phyloP scores from a whole-genome alignment of 164 flowering plant species.

The Stephania japonica region DNA sequence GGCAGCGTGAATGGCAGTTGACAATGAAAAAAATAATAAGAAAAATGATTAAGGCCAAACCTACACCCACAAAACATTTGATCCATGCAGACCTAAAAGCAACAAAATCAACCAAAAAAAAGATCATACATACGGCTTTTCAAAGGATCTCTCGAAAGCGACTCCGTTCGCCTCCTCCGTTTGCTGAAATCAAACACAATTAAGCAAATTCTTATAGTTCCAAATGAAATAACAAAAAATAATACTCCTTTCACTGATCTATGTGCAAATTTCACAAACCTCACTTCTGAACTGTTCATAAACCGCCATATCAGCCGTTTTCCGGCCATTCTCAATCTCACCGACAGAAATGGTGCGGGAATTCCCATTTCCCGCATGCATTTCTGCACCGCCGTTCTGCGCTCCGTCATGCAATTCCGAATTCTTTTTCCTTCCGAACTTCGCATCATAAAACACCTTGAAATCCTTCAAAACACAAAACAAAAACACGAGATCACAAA shows the following conservation, averaged over 20 bases:
- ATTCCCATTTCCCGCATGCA: slow-evolving; percentile 29
- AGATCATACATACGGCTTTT: slow-evolving; percentile 20
- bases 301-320: slow-evolving; percentile 56
- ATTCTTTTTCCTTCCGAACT: slow-evolving; percentile 78
- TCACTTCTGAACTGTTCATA: slow-evolving; percentile 68
- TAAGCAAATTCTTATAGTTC: neutral
- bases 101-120: neutral
- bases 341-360: slow-evolving; percentile 23
- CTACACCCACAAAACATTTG: neutral
- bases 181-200: slow-evolving; percentile 16
- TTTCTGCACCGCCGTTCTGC: slow-evolving; percentile 4
- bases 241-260: neutral
- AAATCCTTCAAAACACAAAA: slow-evolving; percentile 53
- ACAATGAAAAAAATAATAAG: neutral
- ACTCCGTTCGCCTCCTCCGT: slow-evolving; percentile 14
- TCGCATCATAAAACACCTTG: slow-evolving; percentile 75
- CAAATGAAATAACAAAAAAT: neutral
- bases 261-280: slow-evolving; percentile 30
- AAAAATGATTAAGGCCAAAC: neutral
- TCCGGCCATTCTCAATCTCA: slow-evolving; percentile 46
- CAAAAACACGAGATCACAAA: neutral
- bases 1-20: neutral
- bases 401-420: slow-evolving; percentile 15
- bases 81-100: neutral
- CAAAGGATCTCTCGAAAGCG: slow-evolving; percentile 15